Base-by-base conservation (phyloP, 2,329 filamentous ascomycete species). In the Cercospora brassicicola region DNA sequence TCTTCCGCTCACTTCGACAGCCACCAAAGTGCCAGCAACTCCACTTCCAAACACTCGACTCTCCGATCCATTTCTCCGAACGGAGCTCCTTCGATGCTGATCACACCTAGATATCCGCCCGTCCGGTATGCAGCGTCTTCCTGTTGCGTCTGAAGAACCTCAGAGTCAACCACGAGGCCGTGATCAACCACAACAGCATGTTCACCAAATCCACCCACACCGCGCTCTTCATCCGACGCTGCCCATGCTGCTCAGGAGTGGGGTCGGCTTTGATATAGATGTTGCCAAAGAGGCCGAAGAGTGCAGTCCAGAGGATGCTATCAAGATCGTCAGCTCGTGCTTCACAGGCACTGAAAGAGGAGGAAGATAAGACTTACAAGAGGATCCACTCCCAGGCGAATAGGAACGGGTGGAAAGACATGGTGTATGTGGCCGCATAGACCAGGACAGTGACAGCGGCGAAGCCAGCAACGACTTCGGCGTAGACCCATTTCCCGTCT, bases 221-320 rank as follows among this genome's bases (percentile, higher is more conserved):
- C 4, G 92, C 91, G 76, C 90, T 89, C 82, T 93, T 93, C 93
- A 97, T 96, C 66, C 91, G 86, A 72, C 84, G 81, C 66, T 94
- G 85, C 60, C 85, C 88, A 48, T 75, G 74, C 59, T 79, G 77
- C 76, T 91, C 85, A 5, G 77, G 76, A 10, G 75, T 78, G 0
- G 89, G 78, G 67, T 92, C 79, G 74, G 89, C 89, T 64, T 87
- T 80, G 76, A 96, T 91, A 83, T 90, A 97, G 84, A 94, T 88
- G 74, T 86, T 88, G 64, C 89, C 93, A 77, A 97, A 97, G 68
- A 95, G 82, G 18, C 92, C 93, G 78, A 96, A 96, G 5, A 95
- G 84, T 1, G 89, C 87, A 68, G 93, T 88, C 90, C 92, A 96
- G 31, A 96, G 85, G 70, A 95, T 83, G 73, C 80, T 79, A 63